phyloP scores from a whole-genome alignment of 2,329 filamentous ascomycete species.

The Bertia moriformis region DNA sequence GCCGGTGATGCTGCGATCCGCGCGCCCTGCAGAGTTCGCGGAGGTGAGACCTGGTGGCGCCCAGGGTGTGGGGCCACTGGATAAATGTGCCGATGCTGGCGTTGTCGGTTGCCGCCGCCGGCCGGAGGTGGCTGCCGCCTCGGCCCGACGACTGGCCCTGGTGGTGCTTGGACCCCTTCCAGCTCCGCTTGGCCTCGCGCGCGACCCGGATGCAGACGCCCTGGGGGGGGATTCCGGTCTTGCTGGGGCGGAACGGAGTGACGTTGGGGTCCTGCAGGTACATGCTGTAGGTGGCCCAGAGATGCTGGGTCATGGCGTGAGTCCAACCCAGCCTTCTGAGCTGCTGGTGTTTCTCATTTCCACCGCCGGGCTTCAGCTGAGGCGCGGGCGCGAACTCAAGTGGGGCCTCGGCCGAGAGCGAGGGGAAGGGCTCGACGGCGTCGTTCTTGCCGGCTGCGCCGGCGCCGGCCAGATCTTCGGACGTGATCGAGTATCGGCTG shows the following conservation, averaged over 20 bases:
- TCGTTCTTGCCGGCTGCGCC: slow-evolving; percentile 36
- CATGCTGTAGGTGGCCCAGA: slow-evolving; percentile 50
- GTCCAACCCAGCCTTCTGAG: slow-evolving; percentile 49
- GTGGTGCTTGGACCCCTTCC: slow-evolving; percentile 50
- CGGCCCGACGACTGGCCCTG: too few species aligned
- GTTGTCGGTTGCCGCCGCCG: slow-evolving; percentile 23
- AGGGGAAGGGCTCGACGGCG: slow-evolving; percentile 17
- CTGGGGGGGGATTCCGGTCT: slow-evolving; percentile 47
- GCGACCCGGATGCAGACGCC: slow-evolving; percentile 52
- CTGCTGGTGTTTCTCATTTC: too few species aligned
- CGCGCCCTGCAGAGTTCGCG: slow-evolving; percentile 46
- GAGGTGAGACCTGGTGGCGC: slow-evolving; percentile 45
- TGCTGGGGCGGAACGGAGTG: slow-evolving; percentile 49
- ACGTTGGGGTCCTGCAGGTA: slow-evolving; percentile 55
- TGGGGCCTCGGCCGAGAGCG: background rate
- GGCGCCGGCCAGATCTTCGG: slow-evolving; percentile 40
- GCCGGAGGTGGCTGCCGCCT: too few species aligned
- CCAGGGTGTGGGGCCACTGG: slow-evolving; percentile 49
- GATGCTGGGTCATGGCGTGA: slow-evolving; percentile 46
- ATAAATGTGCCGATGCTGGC: slow-evolving; percentile 34
- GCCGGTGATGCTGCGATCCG: slow-evolving; percentile 26
- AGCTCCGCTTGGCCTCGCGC: slow-evolving; percentile 50
- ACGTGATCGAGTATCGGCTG: slow-evolving; percentile 37
- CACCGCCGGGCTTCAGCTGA: slow-evolving; percentile 12
- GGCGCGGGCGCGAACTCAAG: background rate